These are phyloP conservation scores for Tephrocybe sp. DNA, from an alignment of 768 basidiomycete species.

Conservation along the genomic window DNA sequence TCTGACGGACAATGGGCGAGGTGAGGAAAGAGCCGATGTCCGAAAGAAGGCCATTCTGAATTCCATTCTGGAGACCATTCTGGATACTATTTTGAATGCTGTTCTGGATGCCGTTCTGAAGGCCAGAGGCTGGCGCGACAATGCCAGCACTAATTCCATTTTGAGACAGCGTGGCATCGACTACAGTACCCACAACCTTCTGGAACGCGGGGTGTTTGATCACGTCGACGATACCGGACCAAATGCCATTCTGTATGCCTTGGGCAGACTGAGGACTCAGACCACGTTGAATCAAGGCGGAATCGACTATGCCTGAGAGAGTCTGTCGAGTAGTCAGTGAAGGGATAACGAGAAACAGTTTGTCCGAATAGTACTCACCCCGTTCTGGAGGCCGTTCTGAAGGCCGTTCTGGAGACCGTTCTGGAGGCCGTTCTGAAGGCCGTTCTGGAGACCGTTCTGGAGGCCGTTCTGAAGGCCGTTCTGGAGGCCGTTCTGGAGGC, in stretches of 20 bases:
- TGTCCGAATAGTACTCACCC: background rate
- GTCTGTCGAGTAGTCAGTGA: background rate
- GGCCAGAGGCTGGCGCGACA: background rate
- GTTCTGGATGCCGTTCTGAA: background rate
- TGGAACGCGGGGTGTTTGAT: conserved; percentile 3
- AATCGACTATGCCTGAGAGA: background rate
- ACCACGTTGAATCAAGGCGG: background rate
- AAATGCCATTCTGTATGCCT: background rate
- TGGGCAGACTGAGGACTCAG: background rate
- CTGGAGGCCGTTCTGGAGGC: background rate
- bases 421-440: background rate
- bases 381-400: background rate
- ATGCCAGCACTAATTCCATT: background rate
- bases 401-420: background rate
- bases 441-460: background rate
- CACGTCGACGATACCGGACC: background rate
- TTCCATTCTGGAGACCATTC: background rate
- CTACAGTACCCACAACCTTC: background rate
- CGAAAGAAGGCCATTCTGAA: background rate
- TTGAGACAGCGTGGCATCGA: background rate
- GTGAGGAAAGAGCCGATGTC: no score
- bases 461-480: background rate
- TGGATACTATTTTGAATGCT: background rate
- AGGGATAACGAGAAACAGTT: background rate
- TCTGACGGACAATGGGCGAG: no score